phyloP scores from a whole-genome alignment of 495 filamentous ascomycete species.

The Podospora appendiculata region DNA sequence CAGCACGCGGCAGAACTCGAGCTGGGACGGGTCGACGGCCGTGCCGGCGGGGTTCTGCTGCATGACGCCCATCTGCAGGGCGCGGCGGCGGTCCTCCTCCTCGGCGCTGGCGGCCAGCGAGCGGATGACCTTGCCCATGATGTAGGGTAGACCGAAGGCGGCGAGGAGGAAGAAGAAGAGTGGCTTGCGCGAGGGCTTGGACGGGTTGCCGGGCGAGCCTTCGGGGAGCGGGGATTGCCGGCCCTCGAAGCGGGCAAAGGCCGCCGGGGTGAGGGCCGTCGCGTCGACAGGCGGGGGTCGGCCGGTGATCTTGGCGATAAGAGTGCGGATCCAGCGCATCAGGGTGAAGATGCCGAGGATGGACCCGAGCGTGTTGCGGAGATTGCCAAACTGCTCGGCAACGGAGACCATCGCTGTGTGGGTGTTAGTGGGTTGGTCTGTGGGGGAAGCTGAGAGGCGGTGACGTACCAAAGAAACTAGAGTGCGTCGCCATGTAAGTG shows the following conservation, averaged over 20 bases:
- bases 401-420: conserved; percentile 91
- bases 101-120: conserved; percentile 76
- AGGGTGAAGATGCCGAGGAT: conserved; percentile 92
- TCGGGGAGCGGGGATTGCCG: conserved; percentile 24
- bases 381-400: conserved; percentile 90
- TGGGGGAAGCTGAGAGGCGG: neutral
- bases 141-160: conserved; percentile 88
- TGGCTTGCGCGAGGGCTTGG: conserved; percentile 83
- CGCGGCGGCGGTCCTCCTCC: conserved; percentile 59
- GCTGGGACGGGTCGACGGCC: conserved; percentile 71
- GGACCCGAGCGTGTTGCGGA: conserved; percentile 91
- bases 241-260: conserved; percentile 86
- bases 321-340: conserved; percentile 85
- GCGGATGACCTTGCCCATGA: conserved; percentile 91
- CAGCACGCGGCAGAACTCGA: conserved; percentile 89
- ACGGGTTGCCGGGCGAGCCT: conserved; percentile 40
- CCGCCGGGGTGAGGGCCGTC: conserved; percentile 75
- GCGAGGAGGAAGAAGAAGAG: conserved; percentile 93
- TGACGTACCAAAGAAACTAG: conserved; percentile 94
- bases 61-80: conserved; percentile 25
- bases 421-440: neutral
- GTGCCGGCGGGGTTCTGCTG: conserved; percentile 16
- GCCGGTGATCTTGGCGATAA: conserved; percentile 90
- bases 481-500: conserved; percentile 99
- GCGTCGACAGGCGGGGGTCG: conserved; percentile 82